Conservation (phyloP, 371 early-diverging fungal genomes). For the Rhizopus delemar region DNA sequence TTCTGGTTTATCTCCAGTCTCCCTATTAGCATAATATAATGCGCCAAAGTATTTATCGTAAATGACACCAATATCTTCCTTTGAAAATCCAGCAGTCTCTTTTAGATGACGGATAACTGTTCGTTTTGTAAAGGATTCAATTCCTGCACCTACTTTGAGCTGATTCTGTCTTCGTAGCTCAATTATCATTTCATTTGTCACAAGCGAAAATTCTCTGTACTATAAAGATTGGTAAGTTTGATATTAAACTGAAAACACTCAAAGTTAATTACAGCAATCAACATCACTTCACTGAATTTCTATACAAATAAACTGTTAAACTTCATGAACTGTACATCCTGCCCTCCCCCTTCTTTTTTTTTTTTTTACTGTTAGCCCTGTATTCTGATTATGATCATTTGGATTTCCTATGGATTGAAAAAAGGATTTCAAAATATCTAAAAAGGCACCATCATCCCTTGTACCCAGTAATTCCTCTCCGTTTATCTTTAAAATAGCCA, state of each 20-base stretch:
- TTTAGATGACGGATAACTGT: slow-evolving; percentile 80
- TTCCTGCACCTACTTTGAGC: slow-evolving; percentile 90
- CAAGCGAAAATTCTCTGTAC: slow-evolving; percentile 85
- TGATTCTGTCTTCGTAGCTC: slow-evolving; percentile 86
- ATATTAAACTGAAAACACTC: neutral
- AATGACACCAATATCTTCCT: slow-evolving; percentile 83
- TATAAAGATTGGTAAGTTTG: neutral
- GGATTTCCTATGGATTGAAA: slow-evolving; percentile 70
- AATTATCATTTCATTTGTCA: slow-evolving; percentile 76
- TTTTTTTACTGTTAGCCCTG: slow-evolving; percentile 52
- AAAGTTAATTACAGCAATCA: slow-evolving; percentile 61
- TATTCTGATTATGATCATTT: slow-evolving; percentile 55
- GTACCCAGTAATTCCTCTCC: slow-evolving; percentile 83
- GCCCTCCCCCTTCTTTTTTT: slow-evolving; percentile 37
- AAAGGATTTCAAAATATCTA: slow-evolving; percentile 77
- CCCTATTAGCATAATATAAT: slow-evolving; percentile 67
- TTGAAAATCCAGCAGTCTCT: slow-evolving; percentile 73
- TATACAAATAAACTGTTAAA: slow-evolving; percentile 5
- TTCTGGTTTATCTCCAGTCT: slow-evolving; percentile 25
- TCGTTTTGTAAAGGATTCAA: slow-evolving; percentile 92
- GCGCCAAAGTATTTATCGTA: slow-evolving; percentile 90
- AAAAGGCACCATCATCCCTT: slow-evolving; percentile 90
- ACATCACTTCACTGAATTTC: slow-evolving; percentile 89
- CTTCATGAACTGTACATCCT: neutral
- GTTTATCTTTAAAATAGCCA: slow-evolving; percentile 88